phyloP scores from a whole-genome alignment of 345 rosid species.

The Boechera divaricarpa region DNA sequence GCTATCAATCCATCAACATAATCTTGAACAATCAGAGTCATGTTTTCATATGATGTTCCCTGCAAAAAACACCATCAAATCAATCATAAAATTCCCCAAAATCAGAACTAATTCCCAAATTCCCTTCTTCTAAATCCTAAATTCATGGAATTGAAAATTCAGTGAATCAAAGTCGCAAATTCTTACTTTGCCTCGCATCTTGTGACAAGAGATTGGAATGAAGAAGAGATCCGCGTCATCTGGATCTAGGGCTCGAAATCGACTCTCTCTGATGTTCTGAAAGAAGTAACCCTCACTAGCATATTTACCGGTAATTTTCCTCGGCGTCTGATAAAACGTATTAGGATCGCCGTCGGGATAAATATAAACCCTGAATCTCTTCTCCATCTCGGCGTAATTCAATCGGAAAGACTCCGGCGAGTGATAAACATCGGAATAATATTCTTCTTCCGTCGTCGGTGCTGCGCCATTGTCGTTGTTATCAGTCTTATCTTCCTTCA shows the following conservation, averaged over 20 bases:
- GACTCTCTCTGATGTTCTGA: constrained; percentile 83
- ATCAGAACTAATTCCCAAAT: not conserved
- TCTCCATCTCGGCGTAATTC: constrained; percentile 85
- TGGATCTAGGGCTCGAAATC: constrained; percentile 76
- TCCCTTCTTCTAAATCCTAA: not conserved
- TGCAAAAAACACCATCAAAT: constrained; percentile 39
- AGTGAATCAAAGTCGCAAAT: constrained; percentile 1
- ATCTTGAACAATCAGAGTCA: constrained; percentile 82
- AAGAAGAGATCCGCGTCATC: constrained; percentile 89
- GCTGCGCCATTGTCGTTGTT: not conserved
- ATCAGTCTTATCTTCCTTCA: not conserved
- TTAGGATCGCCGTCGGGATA: constrained; percentile 97
- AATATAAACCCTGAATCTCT: constrained; percentile 76
- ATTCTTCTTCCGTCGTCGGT: constrained; percentile 37
- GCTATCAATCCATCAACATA: constrained; percentile 70
- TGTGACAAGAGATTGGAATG: constrained; percentile 94
- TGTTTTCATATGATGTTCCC: constrained; percentile 94
- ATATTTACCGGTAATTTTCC: constrained; percentile 92
- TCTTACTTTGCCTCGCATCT: constrained; percentile 97
- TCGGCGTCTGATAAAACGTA: constrained; percentile 87
- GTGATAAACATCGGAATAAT: constrained; percentile 63
- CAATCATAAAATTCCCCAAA: not conserved
- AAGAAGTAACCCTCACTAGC: constrained; percentile 99
- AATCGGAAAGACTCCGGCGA: constrained; percentile 62
- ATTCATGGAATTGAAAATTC: not conserved